Evolutionary conservation across 352 stramenopile species (phyloP).

Genomic region (Phytopythium kandeliae): DNA sequence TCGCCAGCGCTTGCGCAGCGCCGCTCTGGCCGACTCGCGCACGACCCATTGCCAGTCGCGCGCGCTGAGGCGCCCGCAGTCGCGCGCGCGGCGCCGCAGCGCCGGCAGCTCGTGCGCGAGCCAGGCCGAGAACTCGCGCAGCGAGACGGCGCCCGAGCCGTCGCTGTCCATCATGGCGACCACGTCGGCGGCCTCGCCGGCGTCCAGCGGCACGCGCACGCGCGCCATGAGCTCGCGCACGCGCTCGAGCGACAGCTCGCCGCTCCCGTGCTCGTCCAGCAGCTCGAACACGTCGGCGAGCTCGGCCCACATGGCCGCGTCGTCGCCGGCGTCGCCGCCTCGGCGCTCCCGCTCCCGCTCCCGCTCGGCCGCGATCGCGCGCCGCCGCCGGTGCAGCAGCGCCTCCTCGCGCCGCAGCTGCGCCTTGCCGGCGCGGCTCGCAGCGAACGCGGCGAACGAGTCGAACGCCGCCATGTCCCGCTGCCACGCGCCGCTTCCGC

Average conservation of each 20-base stretch:
- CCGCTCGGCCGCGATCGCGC: conserved; percentile 1
- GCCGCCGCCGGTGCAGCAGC: conserved; percentile 27
- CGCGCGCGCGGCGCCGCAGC: conserved; percentile 38
- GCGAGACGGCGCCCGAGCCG: conserved; percentile 52
- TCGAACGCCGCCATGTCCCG: conserved; percentile 51
- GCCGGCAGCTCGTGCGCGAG: conserved; percentile 53
- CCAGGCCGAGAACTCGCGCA: conserved; percentile 63
- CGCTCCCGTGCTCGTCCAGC: conserved; percentile 39
- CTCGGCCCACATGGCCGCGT: conserved; percentile 15
- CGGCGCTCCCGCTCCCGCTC: not conserved
- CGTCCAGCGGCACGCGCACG: conserved; percentile 50
- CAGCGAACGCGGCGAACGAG: conserved; percentile 47
- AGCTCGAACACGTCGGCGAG: conserved; percentile 66
- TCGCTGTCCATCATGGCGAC: conserved; percentile 83
- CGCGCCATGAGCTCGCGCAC: conserved; percentile 43
- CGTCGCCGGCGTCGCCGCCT: not conserved
- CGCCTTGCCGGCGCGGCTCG: conserved; percentile 36
- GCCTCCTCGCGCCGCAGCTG: conserved; percentile 48
- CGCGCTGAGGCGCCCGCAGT: conserved; percentile 50
- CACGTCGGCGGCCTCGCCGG: conserved; percentile 52
- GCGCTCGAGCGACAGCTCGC: conserved; percentile 42
- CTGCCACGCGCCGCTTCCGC: conserved; percentile 20
- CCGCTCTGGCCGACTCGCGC: conserved; percentile 40
- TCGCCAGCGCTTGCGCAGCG: conserved; percentile 43
- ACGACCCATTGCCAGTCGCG: conserved; percentile 61